These are phyloP conservation scores for Xylaria intraflava DNA, from an alignment of 495 filamentous ascomycete genomes.

Conservation along the genomic window DNA sequence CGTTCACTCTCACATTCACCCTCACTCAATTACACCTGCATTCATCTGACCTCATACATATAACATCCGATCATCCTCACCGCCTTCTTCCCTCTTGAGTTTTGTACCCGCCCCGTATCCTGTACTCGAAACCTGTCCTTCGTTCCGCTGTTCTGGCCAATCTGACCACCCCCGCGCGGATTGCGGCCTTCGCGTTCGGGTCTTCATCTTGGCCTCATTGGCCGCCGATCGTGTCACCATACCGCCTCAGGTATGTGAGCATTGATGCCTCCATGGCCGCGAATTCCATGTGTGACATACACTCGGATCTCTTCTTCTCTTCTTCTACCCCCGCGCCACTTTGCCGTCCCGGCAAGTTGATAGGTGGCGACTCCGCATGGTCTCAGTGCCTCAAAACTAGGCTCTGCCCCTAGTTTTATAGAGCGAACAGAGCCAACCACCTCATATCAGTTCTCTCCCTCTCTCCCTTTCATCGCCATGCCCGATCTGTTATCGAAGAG, in stretches of 20 bases:
- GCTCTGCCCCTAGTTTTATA: neutral
- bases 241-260: constrained; percentile 23
- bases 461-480: constrained; percentile 2
- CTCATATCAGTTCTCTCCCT: no score
- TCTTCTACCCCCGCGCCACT: neutral
- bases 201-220: constrained; percentile 20
- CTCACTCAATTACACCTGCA: no score
- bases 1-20: no score
- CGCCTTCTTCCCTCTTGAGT: neutral
- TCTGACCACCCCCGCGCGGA: constrained; percentile 14
- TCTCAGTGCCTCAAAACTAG: neutral
- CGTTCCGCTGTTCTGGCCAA: neutral
- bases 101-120: neutral
- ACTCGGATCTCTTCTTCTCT: neutral
- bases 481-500: neutral
- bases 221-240: constrained; percentile 14
- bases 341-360: neutral
- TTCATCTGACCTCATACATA: no score
- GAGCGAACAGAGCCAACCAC: neutral
- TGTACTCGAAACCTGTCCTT: neutral
- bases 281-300: neutral
- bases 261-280: neutral
- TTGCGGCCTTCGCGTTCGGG: constrained; percentile 17
- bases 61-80: neutral
- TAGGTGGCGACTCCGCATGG: neutral